Base-by-base conservation (phyloP, 2,329 filamentous ascomycete species). In the Fusarium sp. region DNA sequence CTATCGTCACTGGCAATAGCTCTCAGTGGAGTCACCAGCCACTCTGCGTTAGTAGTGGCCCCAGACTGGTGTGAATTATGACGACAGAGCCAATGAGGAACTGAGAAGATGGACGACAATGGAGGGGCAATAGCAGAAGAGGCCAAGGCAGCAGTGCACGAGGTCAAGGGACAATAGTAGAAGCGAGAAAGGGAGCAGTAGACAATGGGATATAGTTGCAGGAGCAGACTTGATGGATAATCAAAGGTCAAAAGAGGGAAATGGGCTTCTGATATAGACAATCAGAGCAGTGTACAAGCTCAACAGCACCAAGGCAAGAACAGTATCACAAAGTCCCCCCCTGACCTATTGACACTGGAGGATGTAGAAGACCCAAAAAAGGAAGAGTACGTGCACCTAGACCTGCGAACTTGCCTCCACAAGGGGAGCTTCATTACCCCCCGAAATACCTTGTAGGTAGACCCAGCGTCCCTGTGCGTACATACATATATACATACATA, bases 211-310 rank as follows among this genome's bases (percentile, higher is more conserved):
- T 14, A 24, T 36, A 8, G 17, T 9, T 36, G 30, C 7, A 53
- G 30, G n/a, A 35, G 13, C 1, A 63, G 59, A 54, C 56, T 63
- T 62, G 56, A 50, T 30, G 22, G 14, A 56, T 42, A 18, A 18
- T 67, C 38, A 28, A 45, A 41, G 15, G 28, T 30, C 35, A 32
- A 32, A 36, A 38, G 56, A 22, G 69, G 69, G 67, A 14, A 15
- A 30, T 38, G 26, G 22, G 41, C 41, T 24, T 50, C 53, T 72
- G 51, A 72, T 72, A 72, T 72, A 72, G 67, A 47, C 41, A 20
- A 12, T 39, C 39, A 35, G 39, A 36, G 30, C 12, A 53, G 30
- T 24, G 30, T n/a, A 35, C 48, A 53, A 36, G 35, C 36, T 57
- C 30, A 36, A 11, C 22, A 39, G 22, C 22, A 22, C 7, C 51